Evolutionary conservation across 257 asterid species (phyloP).

Genomic region (Marsdenia floribunda): DNA sequence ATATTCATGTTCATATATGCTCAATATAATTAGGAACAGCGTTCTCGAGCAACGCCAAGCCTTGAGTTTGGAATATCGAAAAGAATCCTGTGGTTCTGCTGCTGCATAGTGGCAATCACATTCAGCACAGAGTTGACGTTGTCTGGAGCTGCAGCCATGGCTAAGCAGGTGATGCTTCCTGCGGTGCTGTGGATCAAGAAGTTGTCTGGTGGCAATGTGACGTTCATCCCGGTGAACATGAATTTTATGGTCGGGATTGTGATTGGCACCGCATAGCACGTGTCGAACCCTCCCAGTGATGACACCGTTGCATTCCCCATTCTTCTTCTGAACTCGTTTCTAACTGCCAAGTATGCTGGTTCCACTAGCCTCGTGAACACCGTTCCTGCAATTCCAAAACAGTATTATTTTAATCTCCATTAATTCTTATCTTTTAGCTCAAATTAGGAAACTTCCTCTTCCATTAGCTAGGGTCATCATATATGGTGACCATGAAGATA

Average conservation of each 20-base stretch:
- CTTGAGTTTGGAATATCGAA: constrained; percentile 63
- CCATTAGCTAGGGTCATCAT: too few species aligned
- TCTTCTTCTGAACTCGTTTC: constrained; percentile 68
- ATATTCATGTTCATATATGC: too few species aligned
- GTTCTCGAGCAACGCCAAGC: constrained; percentile 67
- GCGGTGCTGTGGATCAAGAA: constrained; percentile 67
- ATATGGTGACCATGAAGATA: not conserved
- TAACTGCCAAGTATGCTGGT: constrained; percentile 71
- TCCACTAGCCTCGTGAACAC: constrained; percentile 65
- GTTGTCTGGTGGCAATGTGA: constrained; percentile 72
- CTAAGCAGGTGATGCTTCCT: constrained; percentile 65
- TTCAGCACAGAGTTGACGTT: constrained; percentile 69
- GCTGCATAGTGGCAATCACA: constrained; percentile 81
- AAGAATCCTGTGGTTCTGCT: constrained; percentile 75
- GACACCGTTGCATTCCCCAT: constrained; percentile 59
- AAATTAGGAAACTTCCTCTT: too few species aligned
- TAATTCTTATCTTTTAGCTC: too few species aligned
- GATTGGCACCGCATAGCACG: constrained; percentile 72
- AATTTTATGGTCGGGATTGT: constrained; percentile 62
- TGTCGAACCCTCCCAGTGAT: constrained; percentile 83
- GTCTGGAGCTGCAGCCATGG: constrained; percentile 68
- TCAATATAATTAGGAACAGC: constrained; percentile 25
- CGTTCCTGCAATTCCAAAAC: constrained; percentile 39
- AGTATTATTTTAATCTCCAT: too few species aligned
- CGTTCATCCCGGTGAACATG: constrained; percentile 78